These are phyloP conservation scores for Eimeria necatrix DNA, from an alignment of 169 alveolate genomes.

Conservation along the genomic window DNA sequence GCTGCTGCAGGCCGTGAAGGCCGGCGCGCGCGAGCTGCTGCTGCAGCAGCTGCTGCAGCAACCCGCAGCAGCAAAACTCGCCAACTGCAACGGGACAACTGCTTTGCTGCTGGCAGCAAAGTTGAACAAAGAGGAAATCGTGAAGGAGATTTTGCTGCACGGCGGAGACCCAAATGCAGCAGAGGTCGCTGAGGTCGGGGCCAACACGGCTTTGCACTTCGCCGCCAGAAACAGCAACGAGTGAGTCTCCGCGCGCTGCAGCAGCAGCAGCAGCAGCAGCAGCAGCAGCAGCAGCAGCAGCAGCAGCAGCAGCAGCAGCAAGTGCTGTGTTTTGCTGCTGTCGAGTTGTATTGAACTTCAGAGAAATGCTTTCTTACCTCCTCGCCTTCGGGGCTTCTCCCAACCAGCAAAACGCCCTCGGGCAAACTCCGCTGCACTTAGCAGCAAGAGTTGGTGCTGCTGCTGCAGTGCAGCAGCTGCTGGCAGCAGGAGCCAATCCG, in stretches of 20 bases:
- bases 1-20: constrained; percentile 27
- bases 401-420: constrained; percentile 55
- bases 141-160: constrained; percentile 1
- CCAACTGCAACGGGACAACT: constrained; percentile 71
- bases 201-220: constrained; percentile 59
- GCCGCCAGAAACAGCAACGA: constrained; percentile 67
- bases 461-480: constrained; percentile 21
- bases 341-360: too few relatives aligned
- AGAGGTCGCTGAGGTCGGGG: constrained; percentile 42
- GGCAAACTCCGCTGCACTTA: constrained; percentile 72
- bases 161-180: constrained; percentile 72
- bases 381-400: constrained; percentile 50
- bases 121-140: constrained; percentile 32
- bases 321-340: too few relatives aligned
- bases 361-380: constrained; percentile 7
- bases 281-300: too few relatives aligned
- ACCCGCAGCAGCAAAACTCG: constrained; percentile 48
- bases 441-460: constrained; percentile 64
- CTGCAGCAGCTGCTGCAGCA: constrained; percentile 16
- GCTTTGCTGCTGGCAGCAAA: constrained; percentile 41
- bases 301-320: too few relatives aligned
- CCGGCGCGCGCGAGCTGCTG: constrained; percentile 51
- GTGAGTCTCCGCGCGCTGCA: too few relatives aligned
- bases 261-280: too few relatives aligned
- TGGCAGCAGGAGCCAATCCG: constrained; percentile 67